These are phyloP conservation scores for Cardiospermum halicacabum DNA, from an alignment of 345 rosid species.

Conservation along the genomic window DNA sequence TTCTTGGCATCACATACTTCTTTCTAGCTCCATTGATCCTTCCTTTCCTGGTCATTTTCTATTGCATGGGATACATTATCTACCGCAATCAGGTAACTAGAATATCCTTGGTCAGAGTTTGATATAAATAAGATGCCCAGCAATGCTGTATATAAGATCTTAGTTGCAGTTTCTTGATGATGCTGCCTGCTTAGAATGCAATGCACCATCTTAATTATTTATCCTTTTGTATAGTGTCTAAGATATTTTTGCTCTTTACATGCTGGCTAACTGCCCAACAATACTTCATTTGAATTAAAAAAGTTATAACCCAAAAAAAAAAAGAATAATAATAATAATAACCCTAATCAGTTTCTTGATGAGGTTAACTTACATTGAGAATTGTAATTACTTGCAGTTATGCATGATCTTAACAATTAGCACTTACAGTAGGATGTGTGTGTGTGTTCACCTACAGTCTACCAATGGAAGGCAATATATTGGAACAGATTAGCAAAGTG, in stretches of 20 bases:
- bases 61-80: slow-evolving; percentile 79
- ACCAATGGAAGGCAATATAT: neutral
- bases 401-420: neutral
- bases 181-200: slow-evolving; percentile 18
- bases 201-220: slow-evolving; percentile 7
- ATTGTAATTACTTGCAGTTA: neutral
- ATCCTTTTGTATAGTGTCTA: neutral
- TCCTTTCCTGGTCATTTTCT: slow-evolving; percentile 82
- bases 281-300: neutral
- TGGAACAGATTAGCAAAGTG: neutral
- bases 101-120: neutral
- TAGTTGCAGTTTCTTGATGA: slow-evolving; percentile 21
- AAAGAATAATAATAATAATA: too few species aligned
- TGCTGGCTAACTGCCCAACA: neutral
- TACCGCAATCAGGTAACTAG: slow-evolving; percentile 82
- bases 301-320: too few species aligned
- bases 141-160: neutral
- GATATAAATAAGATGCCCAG: neutral
- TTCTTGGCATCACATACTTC: slow-evolving; percentile 83
- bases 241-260: too few species aligned
- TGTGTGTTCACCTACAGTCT: too few species aligned
- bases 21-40: slow-evolving; percentile 84
- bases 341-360: slow-evolving; percentile 21
- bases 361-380: slow-evolving; percentile 21
- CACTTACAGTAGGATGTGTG: neutral